Percentiles rank a stretch among this genome's conserved stretches.
Conservation (phyloP, 2,329 filamentous ascomycete genomes). For the Claviceps pusilla region DNA sequence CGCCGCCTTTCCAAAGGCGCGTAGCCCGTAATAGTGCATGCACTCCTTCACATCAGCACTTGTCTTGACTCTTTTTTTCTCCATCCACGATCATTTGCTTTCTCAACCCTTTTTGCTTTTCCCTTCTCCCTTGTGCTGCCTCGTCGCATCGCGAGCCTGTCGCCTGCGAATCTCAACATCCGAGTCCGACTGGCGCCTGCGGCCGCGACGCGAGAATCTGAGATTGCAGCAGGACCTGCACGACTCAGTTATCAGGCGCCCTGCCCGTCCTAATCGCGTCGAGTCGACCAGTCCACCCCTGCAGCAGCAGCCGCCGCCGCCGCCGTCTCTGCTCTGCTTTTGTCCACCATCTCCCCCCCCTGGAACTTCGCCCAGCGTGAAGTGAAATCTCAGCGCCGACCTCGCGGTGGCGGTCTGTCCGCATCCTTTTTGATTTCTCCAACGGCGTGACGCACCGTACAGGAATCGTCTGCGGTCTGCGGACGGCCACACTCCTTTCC, state of each 20-base stretch:
- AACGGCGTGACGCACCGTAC: not conserved
- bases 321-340: not conserved
- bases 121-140: not conserved
- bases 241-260: not conserved
- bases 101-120: not conserved
- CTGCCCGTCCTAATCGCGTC: no score
- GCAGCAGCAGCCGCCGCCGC: slow-evolving; percentile 1
- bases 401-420: not conserved
- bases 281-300: not conserved
- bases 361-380: not conserved
- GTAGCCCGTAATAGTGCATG: not conserved
- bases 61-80: not conserved
- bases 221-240: slow-evolving; percentile 1
- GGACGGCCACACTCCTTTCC: slow-evolving; percentile 1
- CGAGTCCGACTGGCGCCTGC: not conserved
- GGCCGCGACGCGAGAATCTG: not conserved
- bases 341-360: not conserved
- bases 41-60: not conserved
- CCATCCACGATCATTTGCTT: not conserved
- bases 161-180: not conserved
- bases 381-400: not conserved
- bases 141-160: not conserved
- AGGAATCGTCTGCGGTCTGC: not conserved
- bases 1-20: not conserved
- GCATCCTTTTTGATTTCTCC: not conserved